These are phyloP conservation scores for Brassica carinata DNA, from an alignment of 345 rosid genomes.

Conservation along the genomic window DNA sequence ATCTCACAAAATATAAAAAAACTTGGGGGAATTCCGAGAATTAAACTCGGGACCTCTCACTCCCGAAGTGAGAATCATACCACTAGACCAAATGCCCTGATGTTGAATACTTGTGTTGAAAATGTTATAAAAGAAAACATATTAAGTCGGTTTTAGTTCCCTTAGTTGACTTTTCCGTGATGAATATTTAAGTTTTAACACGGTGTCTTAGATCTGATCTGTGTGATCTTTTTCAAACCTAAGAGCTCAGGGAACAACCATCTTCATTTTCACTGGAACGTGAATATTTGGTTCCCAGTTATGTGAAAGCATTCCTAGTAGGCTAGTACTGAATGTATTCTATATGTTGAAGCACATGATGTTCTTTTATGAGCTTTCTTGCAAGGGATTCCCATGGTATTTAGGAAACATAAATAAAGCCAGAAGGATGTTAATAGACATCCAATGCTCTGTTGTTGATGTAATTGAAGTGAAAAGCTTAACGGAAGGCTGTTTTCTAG, in stretches of 20 bases:
- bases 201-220: background rate
- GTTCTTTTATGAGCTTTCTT: background rate
- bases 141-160: background rate
- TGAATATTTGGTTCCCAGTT: background rate
- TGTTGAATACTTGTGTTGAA: background rate
- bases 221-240: background rate
- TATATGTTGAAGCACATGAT: background rate
- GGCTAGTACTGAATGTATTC: background rate
- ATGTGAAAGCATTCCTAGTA: background rate
- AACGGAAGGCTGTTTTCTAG: background rate
- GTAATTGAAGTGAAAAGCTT: background rate
- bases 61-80: slow-evolving; percentile 64
- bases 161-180: background rate
- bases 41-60: slow-evolving; percentile 92
- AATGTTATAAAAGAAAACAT: background rate
- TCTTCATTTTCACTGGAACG: too few species aligned
- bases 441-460: background rate
- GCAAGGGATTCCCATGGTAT: background rate
- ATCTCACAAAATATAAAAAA: background rate
- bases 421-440: background rate
- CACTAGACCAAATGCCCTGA: background rate
- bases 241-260: background rate
- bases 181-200: background rate
- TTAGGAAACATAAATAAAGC: background rate
- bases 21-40: slow-evolving; percentile 81